A percentile compares a stretch with the other conserved stretches of the same genome.
phyloP scores from a whole-genome alignment of 2,329 filamentous ascomycete species.

The Penicillium sp. region DNA sequence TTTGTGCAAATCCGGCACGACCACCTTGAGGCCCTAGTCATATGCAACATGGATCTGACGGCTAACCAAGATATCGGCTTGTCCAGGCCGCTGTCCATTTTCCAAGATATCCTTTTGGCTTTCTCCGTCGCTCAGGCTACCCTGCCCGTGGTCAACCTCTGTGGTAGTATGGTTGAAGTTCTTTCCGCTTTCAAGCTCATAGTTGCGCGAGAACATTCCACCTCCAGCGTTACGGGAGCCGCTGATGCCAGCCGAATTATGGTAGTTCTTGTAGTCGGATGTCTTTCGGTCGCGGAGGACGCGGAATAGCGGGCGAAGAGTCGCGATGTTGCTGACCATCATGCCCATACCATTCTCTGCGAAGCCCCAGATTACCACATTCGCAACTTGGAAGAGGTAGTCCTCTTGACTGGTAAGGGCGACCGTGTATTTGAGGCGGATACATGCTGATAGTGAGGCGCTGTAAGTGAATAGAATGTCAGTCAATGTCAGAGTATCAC shows the following conservation, averaged over 20 bases:
- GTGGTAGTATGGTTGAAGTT: conserved; percentile 15
- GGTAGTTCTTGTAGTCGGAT: conserved; percentile 16
- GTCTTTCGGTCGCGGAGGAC: conserved; percentile 24
- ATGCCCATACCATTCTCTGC: conserved; percentile 57
- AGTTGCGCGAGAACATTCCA: conserved; percentile 13
- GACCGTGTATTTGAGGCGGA: conserved; percentile 50
- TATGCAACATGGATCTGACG: conserved; percentile 24
- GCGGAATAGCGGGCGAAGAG: conserved; percentile 51
- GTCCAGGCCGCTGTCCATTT: conserved; percentile 13
- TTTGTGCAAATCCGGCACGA: neutral
- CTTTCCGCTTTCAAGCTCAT: conserved; percentile 23
- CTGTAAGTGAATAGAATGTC: conserved; percentile 34
- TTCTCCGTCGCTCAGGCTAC: conserved; percentile 24
- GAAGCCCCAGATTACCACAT: conserved; percentile 53
- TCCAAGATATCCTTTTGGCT: conserved; percentile 28
- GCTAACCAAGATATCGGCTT: conserved; percentile 24
- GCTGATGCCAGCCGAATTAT: conserved; percentile 5
- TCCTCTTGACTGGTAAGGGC: conserved; percentile 45
- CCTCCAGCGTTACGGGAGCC: conserved; percentile 8
- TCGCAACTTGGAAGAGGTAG: conserved; percentile 47
- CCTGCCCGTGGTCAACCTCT: conserved; percentile 3
- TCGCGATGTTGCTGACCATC: conserved; percentile 53
- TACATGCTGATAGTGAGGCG: conserved; percentile 30
- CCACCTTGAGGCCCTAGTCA: neutral
- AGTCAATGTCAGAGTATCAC: neutral